phyloP scores from a whole-genome alignment of 2,329 filamentous ascomycete genomes.

The Sclerotiophoma versabilis region DNA sequence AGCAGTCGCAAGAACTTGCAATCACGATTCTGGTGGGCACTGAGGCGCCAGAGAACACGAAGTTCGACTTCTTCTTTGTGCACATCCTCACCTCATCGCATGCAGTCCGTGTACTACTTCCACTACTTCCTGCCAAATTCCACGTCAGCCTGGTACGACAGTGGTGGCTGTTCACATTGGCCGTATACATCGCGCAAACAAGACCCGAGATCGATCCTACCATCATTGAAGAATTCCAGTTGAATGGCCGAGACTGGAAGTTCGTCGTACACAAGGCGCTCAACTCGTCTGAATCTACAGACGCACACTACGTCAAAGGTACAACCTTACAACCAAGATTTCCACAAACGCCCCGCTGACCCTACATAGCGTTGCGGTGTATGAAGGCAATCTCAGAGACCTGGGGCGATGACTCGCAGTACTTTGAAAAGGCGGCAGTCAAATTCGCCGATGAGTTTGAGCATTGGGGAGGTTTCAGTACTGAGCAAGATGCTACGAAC shows the following conservation, averaged over 20 bases:
- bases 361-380: conserved; percentile 67
- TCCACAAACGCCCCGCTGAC: conserved; percentile 1
- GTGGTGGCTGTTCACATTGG: conserved; percentile 87
- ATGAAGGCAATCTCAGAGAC: conserved; percentile 77
- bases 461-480: conserved; percentile 66
- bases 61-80: conserved; percentile 83
- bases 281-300: conserved; percentile 69
- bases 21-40: conserved; percentile 66
- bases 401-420: conserved; percentile 73
- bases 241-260: conserved; percentile 75
- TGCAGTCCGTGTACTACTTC: conserved; percentile 84
- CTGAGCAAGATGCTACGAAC: conserved; percentile 31
- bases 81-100: conserved; percentile 87
- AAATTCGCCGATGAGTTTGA: conserved; percentile 77
- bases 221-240: conserved; percentile 64
- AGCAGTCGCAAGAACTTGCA: conserved; percentile 68
- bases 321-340: conserved; percentile 15
- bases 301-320: conserved; percentile 89
- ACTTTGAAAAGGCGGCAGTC: conserved; percentile 72
- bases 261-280: conserved; percentile 77
- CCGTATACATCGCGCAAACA: conserved; percentile 77
- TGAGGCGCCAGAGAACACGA: conserved; percentile 43
- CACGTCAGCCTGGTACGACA: conserved; percentile 79
- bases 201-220: conserved; percentile 75
- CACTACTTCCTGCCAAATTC: conserved; percentile 74